Base-by-base conservation (phyloP, 352 stramenopile genomes). In the Globisporangium acanthophoron region DNA sequence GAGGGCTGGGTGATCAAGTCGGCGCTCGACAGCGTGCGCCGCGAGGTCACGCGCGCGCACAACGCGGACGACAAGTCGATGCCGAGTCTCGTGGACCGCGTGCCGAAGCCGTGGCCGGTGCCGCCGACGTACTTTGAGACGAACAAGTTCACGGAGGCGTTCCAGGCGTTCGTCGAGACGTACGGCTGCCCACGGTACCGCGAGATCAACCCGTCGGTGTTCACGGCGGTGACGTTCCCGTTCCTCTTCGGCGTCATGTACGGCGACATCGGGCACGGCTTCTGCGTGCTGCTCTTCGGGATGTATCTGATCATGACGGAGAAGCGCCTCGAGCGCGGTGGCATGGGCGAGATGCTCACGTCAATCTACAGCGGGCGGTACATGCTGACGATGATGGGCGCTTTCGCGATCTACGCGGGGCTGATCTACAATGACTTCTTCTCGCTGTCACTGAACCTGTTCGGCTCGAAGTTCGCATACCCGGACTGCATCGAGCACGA, bases 221-320 rank as follows among this genome's bases (percentile, higher is more conserved):
- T 99, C 71, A 99, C 97, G 24, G 93, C 96, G 13, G 94, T 98
- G n/a, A 99, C 96, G 46, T 99, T 99, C 75, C 97, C 97, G 54
- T 99, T 99, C 74, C 79, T 99, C 20, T 99, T 99, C 66, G 97
- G 97, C 58, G 96, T 99, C 67, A 99, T 99, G 97, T 99, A 99
- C 73, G 97, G 97, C 59, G 97, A 99, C 78, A 98, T 99, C 47
- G 97, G 97, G 18, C 97, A 99, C 69, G 96, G 96, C 33, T 76
- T 96, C 20, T 98, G 97, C 69, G 79, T 99, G 24, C 85, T 98
- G 63, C 77, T 97, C 52, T 92, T 96, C 58, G 96, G 93, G 29
- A 56, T 98, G 41, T 98, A 96, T 75, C 65, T 99, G 54, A 82
- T 99, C 31, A 78, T 92, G 61, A 98, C 96, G 21, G 91, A 98